Evolutionary conservation across 441 rosid species (phyloP).

Genomic region (Erodium texanum): DNA sequence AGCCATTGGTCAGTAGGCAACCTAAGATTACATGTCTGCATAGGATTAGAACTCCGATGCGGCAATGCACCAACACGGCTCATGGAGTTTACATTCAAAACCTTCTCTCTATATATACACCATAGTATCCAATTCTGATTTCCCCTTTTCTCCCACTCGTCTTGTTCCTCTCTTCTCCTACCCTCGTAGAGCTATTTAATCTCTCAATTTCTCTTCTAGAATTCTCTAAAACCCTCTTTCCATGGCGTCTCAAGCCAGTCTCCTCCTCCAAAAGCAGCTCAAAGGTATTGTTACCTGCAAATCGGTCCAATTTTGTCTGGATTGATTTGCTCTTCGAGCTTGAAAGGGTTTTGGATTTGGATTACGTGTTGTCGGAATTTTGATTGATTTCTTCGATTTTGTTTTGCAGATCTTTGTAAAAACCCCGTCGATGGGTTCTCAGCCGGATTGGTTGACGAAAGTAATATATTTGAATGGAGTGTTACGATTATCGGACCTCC

Average conservation of each 20-base stretch:
- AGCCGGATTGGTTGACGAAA: constrained; percentile 61
- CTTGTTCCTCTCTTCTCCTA: too few relatives aligned
- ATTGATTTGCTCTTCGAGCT: neutral
- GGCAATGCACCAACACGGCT: too few relatives aligned
- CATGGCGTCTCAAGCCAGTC: constrained; percentile 51
- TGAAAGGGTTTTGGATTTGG: constrained; percentile 7
- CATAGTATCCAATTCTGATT: neutral
- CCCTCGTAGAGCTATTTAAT: neutral
- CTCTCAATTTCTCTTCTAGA: neutral
- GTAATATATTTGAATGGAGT: constrained; percentile 59
- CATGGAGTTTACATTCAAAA: too few relatives aligned
- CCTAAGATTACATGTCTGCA: too few relatives aligned
- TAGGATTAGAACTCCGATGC: too few relatives aligned
- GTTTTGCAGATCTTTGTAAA: constrained; percentile 55
- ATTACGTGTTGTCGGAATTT: neutral
- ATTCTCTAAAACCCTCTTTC: constrained; percentile 1
- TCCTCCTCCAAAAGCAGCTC: constrained; percentile 48
- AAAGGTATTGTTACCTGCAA: constrained; percentile 26
- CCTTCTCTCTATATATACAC: too few relatives aligned
- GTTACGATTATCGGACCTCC: constrained; percentile 68
- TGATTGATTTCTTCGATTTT: constrained; percentile 20
- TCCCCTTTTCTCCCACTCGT: neutral
- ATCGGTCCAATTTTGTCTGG: neutral
- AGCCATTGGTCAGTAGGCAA: too few relatives aligned
- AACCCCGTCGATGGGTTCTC: constrained; percentile 71